These are phyloP conservation scores for Stylosanthes scabra DNA, from an alignment of 331 rosid species.

Conservation along the genomic window DNA sequence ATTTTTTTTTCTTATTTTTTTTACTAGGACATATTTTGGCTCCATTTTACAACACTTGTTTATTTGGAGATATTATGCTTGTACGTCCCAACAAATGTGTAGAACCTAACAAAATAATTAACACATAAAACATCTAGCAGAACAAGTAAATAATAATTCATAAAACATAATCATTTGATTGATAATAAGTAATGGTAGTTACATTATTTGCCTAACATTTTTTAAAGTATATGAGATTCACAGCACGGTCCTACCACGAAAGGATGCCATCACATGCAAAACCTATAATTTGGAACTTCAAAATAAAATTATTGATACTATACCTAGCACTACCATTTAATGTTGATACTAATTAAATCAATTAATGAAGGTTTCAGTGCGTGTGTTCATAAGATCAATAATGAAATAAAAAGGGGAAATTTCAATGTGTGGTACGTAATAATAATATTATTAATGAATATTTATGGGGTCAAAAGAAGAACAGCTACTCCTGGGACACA, in stretches of 20 bases:
- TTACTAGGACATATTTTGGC: too few relatives aligned
- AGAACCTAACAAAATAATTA: background rate
- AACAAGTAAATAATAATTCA: background rate
- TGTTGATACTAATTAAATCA: conserved; percentile 25
- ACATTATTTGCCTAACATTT: too few relatives aligned
- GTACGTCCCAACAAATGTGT: background rate
- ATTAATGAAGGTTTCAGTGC: conserved; percentile 27
- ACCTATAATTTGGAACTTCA: conserved; percentile 20
- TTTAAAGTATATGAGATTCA: background rate
- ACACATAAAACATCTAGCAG: background rate
- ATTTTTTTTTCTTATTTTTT: too few relatives aligned
- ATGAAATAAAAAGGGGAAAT: conserved; percentile 6
- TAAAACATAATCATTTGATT: background rate
- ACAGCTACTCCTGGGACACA: conserved; percentile 24
- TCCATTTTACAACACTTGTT: background rate
- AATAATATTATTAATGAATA: conserved; percentile 13
- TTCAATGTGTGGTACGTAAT: background rate
- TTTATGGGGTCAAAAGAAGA: conserved; percentile 36
- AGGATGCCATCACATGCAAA: conserved; percentile 37
- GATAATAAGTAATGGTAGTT: background rate
- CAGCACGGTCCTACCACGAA: conserved; percentile 31
- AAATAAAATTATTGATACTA: conserved; percentile 28
- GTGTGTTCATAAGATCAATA: conserved; percentile 19
- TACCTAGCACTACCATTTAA: conserved; percentile 5
- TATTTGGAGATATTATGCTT: background rate